A percentile compares a stretch with the other conserved stretches of the same genome.
These are phyloP conservation scores for Teratosphaeria pseudoeucalypti DNA, from an alignment of 2,329 filamentous ascomycete genomes.

Conservation along the genomic window DNA sequence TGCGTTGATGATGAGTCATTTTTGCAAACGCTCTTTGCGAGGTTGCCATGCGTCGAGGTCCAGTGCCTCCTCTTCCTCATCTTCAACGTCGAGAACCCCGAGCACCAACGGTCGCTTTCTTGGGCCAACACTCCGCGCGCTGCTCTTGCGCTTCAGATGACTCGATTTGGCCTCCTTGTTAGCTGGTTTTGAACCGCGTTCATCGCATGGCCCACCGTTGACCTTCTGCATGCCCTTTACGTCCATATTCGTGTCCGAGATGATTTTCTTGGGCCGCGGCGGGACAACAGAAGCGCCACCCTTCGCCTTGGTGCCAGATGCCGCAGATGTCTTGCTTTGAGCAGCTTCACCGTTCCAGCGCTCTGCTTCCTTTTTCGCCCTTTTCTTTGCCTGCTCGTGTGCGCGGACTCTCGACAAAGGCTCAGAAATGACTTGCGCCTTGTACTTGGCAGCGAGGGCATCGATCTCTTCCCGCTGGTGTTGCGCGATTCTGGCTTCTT, in stretches of 20 bases:
- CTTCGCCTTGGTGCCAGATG: background rate
- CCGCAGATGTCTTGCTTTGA: background rate
- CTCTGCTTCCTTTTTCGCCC: background rate
- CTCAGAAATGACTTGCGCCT: background rate
- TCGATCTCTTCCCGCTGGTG: background rate
- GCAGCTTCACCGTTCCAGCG: background rate
- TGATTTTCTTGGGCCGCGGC: background rate
- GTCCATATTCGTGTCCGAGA: background rate
- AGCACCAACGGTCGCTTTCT: background rate
- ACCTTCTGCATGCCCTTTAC: background rate
- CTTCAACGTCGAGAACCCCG: background rate
- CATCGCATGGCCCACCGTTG: background rate
- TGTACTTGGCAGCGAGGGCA: background rate
- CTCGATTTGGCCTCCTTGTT: background rate
- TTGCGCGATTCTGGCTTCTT: background rate
- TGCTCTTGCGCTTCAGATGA: background rate
- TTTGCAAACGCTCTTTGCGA: background rate
- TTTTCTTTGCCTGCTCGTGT: background rate
- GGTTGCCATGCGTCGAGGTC: background rate
- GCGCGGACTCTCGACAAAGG: background rate
- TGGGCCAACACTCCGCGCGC: background rate
- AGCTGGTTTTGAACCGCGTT: background rate
- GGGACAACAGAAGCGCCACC: background rate
- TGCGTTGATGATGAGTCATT: background rate
- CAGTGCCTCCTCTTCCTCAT: background rate